Conservation (phyloP, 2,329 filamentous ascomycete species). For the Aureobasidium sp. region DNA sequence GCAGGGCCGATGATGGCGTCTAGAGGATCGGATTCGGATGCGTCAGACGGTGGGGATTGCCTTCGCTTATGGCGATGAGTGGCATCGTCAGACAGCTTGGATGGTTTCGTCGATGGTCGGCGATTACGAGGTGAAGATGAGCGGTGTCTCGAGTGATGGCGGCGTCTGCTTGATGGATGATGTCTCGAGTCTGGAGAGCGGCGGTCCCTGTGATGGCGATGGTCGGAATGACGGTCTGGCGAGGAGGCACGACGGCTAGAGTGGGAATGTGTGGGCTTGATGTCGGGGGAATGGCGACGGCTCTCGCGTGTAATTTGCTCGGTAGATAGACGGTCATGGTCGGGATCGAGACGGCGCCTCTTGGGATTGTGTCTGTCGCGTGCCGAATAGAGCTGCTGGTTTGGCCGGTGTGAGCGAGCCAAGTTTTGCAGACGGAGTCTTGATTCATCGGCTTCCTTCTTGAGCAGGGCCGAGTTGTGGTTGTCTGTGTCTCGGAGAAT, state of each 20-base stretch:
- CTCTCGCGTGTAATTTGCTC: background rate
- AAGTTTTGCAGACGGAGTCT: conserved; percentile 61
- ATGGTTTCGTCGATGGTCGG: background rate
- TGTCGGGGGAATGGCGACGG: background rate
- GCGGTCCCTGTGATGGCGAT: background rate
- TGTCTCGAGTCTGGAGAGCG: background rate
- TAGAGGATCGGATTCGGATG: conserved; percentile 60
- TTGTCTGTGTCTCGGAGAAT: conserved; percentile 82
- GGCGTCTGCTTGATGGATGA: background rate
- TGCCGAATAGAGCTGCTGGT: conserved; percentile 17
- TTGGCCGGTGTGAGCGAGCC: conserved; percentile 21
- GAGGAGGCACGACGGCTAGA: background rate
- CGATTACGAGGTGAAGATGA: background rate
- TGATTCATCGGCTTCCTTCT: conserved; percentile 76
- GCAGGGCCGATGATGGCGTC: conserved; percentile 69
- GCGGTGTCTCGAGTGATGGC: background rate
- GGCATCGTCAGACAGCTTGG: background rate
- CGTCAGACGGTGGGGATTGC: conserved; percentile 3
- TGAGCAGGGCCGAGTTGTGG: conserved; percentile 81
- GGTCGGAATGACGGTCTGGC: background rate
- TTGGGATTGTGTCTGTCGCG: conserved; percentile 15
- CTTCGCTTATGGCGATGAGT: background rate
- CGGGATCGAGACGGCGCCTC: background rate
- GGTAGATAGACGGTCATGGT: background rate
- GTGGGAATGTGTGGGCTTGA: background rate